phyloP scores from a whole-genome alignment of 164 flowering plant species.

The Malania oleifera region DNA sequence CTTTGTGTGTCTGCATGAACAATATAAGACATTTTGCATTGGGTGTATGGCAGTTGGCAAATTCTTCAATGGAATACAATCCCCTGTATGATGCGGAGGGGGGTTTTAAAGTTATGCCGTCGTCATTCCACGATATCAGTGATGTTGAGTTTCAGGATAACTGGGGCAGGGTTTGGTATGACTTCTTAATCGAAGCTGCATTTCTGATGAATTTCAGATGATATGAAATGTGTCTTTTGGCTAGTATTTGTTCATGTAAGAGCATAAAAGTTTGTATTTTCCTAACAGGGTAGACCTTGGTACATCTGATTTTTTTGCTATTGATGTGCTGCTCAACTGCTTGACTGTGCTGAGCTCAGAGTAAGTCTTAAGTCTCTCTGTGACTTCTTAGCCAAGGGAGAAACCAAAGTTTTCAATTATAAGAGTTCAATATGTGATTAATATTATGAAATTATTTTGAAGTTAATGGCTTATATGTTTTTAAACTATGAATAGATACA shows the following conservation, averaged over 20 bases:
- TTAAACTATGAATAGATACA: no score
- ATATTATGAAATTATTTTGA: no score
- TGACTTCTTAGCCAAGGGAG: no score
- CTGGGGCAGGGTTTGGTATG: background rate
- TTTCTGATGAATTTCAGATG: background rate
- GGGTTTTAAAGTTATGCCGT: constrained; percentile 1
- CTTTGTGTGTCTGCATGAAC: no score
- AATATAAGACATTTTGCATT: no score
- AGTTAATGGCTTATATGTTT: no score
- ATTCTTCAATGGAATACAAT: constrained; percentile 1
- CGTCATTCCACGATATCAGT: constrained; percentile 1
- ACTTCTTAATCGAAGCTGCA: background rate
- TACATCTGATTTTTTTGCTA: background rate
- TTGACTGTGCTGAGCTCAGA: constrained; percentile 1
- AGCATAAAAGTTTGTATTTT: no score
- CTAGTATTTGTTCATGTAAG: no score
- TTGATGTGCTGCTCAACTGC: constrained; percentile 1
- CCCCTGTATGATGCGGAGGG: background rate
- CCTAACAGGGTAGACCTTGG: constrained; percentile 1
- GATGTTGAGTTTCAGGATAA: constrained; percentile 3
- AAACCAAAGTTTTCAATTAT: no score
- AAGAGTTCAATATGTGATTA: no score
- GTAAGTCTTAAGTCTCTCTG: no score
- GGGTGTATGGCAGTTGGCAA: background rate
- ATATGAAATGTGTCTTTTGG: no score